Percentiles rank a stretch among this genome's conserved stretches.
Conservation (phyloP, 2,329 filamentous ascomycete genomes). For the Nemania sp. region DNA sequence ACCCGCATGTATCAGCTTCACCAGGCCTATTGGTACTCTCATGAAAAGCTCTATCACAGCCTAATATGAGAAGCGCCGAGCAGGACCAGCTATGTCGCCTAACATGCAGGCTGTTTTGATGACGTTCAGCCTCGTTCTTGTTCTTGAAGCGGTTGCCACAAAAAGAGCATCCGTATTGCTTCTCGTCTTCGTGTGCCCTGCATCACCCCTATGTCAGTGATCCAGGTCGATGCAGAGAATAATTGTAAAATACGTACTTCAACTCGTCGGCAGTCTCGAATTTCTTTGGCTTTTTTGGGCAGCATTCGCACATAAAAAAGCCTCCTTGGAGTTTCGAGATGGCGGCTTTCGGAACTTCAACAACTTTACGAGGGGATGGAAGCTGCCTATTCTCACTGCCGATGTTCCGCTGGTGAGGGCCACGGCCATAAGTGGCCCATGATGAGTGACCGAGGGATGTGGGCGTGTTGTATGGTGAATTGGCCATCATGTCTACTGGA, state of each 20-base stretch:
- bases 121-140: slow-evolving; percentile 96
- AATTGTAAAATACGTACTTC: slow-evolving; percentile 61
- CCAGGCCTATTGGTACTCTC: slow-evolving; percentile 70
- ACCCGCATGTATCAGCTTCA: slow-evolving; percentile 83
- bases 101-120: slow-evolving; percentile 93
- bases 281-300: slow-evolving; percentile 95
- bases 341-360: slow-evolving; percentile 53
- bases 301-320: slow-evolving; percentile 82
- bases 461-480: slow-evolving; percentile 55
- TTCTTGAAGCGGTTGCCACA: slow-evolving; percentile 98
- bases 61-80: slow-evolving; percentile 69
- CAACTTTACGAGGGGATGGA: slow-evolving; percentile 56
- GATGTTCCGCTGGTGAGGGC: slow-evolving; percentile 51
- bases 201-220: slow-evolving; percentile 32
- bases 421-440: slow-evolving; percentile 50
- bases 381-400: slow-evolving; percentile 49
- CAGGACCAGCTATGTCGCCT: slow-evolving; percentile 97
- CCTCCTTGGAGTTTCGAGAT: slow-evolving; percentile 55
- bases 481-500: slow-evolving; percentile 45
- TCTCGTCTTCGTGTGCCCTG: slow-evolving; percentile 89
- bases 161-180: slow-evolving; percentile 92
- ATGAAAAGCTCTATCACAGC: slow-evolving; percentile 84
- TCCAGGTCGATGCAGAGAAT: background rate
- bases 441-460: slow-evolving; percentile 56
- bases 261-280: slow-evolving; percentile 86